These are phyloP conservation scores for Aeminium ludgeri DNA, from an alignment of 495 filamentous ascomycete species.

Conservation along the genomic window DNA sequence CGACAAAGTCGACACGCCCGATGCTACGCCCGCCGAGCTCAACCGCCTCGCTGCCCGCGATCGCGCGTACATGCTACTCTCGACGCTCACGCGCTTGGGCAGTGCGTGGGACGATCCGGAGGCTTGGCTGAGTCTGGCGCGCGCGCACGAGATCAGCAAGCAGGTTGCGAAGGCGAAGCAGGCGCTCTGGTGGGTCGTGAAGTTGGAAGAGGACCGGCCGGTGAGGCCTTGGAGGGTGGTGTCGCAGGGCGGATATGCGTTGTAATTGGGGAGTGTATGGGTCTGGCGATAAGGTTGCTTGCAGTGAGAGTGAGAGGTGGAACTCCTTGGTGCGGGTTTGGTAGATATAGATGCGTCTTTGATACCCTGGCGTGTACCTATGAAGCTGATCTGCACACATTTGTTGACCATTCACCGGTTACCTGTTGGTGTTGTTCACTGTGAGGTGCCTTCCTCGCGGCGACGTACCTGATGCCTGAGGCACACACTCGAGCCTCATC, in stretches of 20 bases:
- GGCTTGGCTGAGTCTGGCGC: slow-evolving; percentile 77
- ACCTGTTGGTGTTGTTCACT: too few species aligned
- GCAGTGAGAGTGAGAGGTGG: too few species aligned
- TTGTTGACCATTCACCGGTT: too few species aligned
- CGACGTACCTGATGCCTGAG: too few species aligned
- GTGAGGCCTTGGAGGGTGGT: slow-evolving; percentile 43
- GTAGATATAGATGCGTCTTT: too few species aligned
- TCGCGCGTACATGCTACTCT: slow-evolving; percentile 67
- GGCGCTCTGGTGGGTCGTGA: slow-evolving; percentile 61
- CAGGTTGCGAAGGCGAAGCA: slow-evolving; percentile 70
- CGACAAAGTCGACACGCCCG: slow-evolving; percentile 2
- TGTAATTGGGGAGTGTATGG: slow-evolving; percentile 21
- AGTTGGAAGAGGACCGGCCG: slow-evolving; percentile 49
- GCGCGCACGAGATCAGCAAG: slow-evolving; percentile 68
- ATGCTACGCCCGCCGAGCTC: slow-evolving; percentile 39
- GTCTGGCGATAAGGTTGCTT: too few species aligned
- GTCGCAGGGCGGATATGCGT: slow-evolving; percentile 39
- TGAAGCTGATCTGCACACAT: too few species aligned
- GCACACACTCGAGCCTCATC: too few species aligned
- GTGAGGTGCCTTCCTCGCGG: too few species aligned
- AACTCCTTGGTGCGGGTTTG: too few species aligned
- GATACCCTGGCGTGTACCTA: too few species aligned
- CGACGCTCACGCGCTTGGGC: slow-evolving; percentile 67
- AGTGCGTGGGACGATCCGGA: slow-evolving; percentile 83
- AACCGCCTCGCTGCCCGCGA: slow-evolving; percentile 73